Evolutionary conservation across 257 asterid genomes (phyloP).

Genomic region (Echites panduratus): DNA sequence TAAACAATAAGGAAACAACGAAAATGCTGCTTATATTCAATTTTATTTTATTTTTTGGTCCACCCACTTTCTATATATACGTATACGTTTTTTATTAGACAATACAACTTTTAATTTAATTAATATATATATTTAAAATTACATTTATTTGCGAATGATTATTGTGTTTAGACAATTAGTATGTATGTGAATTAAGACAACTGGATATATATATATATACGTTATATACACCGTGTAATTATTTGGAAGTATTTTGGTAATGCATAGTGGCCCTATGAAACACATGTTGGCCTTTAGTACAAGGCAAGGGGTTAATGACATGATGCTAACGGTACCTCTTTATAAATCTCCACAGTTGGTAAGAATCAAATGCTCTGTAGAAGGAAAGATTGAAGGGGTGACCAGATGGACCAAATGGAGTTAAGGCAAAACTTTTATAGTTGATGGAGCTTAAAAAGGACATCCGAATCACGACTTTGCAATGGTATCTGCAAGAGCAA

Average conservation of each 20-base stretch:
- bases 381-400: not conserved
- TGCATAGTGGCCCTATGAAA: slow-evolving; percentile 1
- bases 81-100: no score
- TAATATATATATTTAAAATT: no score
- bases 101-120: no score
- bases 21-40: not conserved
- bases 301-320: not conserved
- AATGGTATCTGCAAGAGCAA: no score
- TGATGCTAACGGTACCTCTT: not conserved
- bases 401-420: not conserved
- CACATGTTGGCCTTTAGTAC: slow-evolving; percentile 3
- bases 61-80: not conserved
- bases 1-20: not conserved
- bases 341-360: not conserved
- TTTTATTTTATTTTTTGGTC: not conserved
- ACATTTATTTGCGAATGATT: no score
- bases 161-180: no score
- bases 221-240: not conserved
- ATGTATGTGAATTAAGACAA: no score
- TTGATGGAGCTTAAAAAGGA: no score
- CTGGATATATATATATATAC: no score
- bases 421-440: no score
- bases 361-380: not conserved
- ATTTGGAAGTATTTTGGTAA: not conserved
- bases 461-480: no score